A percentile compares a stretch with the other conserved stretches of the same genome.
Evolutionary conservation across 2,329 filamentous ascomycete genomes (phyloP).

Genomic region (Thermothelomyces thermophilus): DNA sequence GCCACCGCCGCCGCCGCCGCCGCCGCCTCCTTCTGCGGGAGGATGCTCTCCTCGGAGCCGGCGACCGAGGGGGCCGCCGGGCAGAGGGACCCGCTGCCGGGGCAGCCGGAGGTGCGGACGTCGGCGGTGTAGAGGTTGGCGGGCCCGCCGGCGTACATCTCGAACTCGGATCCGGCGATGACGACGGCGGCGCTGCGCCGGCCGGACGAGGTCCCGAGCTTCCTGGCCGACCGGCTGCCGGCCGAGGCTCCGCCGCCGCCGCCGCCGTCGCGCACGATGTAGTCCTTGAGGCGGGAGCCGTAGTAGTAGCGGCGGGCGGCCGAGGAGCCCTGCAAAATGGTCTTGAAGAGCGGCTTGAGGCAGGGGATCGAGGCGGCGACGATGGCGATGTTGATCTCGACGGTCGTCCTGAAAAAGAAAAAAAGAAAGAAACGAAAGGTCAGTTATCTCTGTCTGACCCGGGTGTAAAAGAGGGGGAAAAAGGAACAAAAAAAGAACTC

Average conservation of each 20-base stretch:
- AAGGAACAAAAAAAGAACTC: neutral
- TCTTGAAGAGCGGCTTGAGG: constrained; percentile 27
- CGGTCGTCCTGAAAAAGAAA: constrained; percentile 22
- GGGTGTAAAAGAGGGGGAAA: neutral
- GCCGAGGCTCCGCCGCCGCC: neutral
- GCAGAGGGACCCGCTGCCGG: too few relatives aligned
- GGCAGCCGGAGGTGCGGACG: constrained; percentile 1
- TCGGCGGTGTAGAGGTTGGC: constrained; percentile 5
- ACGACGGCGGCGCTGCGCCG: neutral
- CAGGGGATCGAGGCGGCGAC: constrained; percentile 27
- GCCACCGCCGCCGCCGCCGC: neutral
- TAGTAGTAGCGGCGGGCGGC: constrained; percentile 28
- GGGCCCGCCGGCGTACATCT: constrained; percentile 11
- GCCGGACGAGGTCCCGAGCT: too few relatives aligned
- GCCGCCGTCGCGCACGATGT: constrained; percentile 10
- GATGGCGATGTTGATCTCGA: constrained; percentile 28
- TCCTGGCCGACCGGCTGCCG: too few relatives aligned
- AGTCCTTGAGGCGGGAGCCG: constrained; percentile 16
- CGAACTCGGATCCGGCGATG: constrained; percentile 7
- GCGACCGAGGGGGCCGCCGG: neutral
- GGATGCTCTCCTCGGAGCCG: constrained; percentile 20
- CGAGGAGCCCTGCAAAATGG: constrained; percentile 22
- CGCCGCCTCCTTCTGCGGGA: neutral
- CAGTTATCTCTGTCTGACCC: neutral
- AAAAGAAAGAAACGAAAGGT: neutral